Conservation (phyloP, 2,329 filamentous ascomycete genomes). For the Ophiocordyceps camponoti-saundersi region DNA sequence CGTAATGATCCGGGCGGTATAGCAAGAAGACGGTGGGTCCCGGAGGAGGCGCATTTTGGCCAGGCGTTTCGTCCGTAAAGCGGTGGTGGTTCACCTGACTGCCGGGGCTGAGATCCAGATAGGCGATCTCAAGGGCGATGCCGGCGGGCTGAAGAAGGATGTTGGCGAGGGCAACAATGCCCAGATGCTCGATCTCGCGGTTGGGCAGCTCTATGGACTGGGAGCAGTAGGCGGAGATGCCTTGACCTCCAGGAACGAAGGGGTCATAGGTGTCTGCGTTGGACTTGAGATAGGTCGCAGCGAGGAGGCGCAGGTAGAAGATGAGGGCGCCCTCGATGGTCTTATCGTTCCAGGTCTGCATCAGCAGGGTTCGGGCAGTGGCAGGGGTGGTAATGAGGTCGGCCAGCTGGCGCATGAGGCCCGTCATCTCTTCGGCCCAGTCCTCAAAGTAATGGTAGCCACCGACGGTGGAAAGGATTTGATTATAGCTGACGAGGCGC, state of each 20-base stretch:
- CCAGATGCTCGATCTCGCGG: constrained; percentile 83
- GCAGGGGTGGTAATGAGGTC: constrained; percentile 41
- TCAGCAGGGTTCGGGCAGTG: constrained; percentile 34
- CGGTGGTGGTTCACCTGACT: constrained; percentile 56
- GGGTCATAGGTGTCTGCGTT: constrained; percentile 51
- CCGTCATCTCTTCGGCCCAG: constrained; percentile 60
- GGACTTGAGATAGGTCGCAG: constrained; percentile 69
- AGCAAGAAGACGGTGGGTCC: constrained; percentile 38
- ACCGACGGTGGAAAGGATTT: constrained; percentile 53
- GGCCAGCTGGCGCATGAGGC: constrained; percentile 48
- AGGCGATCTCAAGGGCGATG: constrained; percentile 73
- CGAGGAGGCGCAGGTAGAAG: constrained; percentile 70
- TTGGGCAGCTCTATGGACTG: constrained; percentile 56
- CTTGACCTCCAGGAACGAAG: constrained; percentile 46
- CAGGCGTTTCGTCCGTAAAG: constrained; percentile 38
- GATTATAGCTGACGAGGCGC: constrained; percentile 55
- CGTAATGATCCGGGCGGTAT: constrained; percentile 75
- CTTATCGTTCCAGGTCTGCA: constrained; percentile 57
- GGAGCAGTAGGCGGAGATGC: constrained; percentile 51
- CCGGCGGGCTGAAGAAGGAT: constrained; percentile 64
- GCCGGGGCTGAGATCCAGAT: constrained; percentile 74
- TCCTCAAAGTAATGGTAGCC: constrained; percentile 61
- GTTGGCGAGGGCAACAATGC: constrained; percentile 59
- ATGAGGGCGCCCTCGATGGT: constrained; percentile 57
- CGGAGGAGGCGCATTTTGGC: constrained; percentile 22